These are phyloP conservation scores for Scheffersomyces illinoinensis DNA, from an alignment of 1,139 yeast genomes.

Conservation along the genomic window DNA sequence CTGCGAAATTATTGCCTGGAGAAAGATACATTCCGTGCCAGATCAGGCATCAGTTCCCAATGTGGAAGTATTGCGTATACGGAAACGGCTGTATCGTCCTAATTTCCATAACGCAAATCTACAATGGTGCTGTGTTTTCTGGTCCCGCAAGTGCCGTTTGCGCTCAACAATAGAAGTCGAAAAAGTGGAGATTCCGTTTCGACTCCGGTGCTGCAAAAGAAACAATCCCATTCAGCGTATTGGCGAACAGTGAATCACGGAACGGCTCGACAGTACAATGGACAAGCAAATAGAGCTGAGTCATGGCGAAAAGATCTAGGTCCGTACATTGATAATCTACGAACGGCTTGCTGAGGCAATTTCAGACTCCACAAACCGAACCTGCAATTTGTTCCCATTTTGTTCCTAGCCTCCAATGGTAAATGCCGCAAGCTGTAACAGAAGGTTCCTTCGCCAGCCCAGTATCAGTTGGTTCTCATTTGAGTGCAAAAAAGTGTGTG, in stretches of 20 bases:
- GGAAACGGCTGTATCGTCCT: neutral
- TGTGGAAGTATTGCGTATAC: neutral
- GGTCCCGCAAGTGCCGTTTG: neutral
- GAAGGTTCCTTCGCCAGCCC: neutral
- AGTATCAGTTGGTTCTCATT: neutral
- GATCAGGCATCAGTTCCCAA: neutral
- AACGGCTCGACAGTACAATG: neutral
- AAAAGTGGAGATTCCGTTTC: neutral
- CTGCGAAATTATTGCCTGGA: neutral
- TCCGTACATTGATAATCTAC: neutral
- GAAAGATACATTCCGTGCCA: neutral
- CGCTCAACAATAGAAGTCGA: neutral
- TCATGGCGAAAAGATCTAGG: neutral
- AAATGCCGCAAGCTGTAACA: neutral
- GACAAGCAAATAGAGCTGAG: neutral
- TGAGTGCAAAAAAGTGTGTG: neutral
- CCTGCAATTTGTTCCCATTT: neutral
- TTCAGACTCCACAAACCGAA: neutral
- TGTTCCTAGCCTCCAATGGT: neutral
- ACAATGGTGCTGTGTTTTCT: neutral
- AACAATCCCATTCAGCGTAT: neutral
- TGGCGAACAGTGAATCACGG: neutral
- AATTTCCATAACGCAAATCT: neutral
- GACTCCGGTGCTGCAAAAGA: neutral
- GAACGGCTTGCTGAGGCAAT: neutral